Percentiles rank a stretch among this genome's conserved stretches.
Evolutionary conservation across 2,329 filamentous ascomycete genomes (phyloP).

Genomic region (Verticillium dahliae): DNA sequence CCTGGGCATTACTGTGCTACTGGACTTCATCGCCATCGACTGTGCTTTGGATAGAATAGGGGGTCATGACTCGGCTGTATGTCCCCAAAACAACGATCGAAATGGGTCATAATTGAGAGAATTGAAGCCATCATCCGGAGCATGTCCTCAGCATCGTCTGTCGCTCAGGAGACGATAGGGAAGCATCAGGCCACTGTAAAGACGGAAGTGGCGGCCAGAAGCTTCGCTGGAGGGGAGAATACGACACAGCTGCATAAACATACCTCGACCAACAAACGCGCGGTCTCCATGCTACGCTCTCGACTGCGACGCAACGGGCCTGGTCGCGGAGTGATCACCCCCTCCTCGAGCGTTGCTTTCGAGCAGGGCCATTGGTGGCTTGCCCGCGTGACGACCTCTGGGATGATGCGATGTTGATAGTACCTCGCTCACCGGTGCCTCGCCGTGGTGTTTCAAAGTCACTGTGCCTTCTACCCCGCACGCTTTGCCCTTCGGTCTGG

Average conservation of each 20-base stretch:
- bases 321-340: neutral
- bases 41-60: neutral
- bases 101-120: neutral
- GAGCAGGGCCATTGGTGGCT: constrained; percentile 5
- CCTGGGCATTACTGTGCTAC: neutral
- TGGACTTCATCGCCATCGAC: neutral
- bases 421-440: neutral
- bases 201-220: neutral
- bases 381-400: constrained; percentile 10
- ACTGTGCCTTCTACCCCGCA: constrained; percentile 10
- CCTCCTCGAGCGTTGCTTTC: neutral
- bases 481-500: constrained; percentile 3
- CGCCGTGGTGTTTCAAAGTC: neutral
- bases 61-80: neutral
- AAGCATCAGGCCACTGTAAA: neutral
- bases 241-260: neutral
- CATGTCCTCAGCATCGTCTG: neutral
- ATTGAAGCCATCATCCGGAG: neutral
- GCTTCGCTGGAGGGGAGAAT: neutral
- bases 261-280: neutral
- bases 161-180: neutral
- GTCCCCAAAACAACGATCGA: neutral
- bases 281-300: neutral
- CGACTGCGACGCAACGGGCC: neutral
- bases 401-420: neutral